These are phyloP conservation scores for Daldinia loculata DNA, from an alignment of 495 filamentous ascomycete species.

Conservation along the genomic window DNA sequence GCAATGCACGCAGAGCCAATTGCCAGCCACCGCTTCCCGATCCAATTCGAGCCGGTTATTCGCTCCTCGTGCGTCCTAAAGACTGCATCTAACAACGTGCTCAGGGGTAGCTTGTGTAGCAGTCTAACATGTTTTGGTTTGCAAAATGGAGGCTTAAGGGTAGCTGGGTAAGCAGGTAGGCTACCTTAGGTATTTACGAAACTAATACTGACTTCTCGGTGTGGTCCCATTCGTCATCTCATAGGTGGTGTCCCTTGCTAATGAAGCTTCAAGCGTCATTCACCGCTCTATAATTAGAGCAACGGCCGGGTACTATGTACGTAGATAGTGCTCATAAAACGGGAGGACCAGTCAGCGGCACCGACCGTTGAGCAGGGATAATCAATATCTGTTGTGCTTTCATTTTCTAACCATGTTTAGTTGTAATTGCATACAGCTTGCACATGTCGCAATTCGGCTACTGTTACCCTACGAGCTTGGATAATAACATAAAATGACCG, in stretches of 20 bases:
- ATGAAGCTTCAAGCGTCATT: background rate
- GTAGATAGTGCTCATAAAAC: constrained; percentile 7
- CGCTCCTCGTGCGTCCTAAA: constrained; percentile 11
- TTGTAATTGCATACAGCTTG: constrained; percentile 3
- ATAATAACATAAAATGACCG: background rate
- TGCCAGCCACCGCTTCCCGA: constrained; percentile 22
- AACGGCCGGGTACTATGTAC: constrained; percentile 15
- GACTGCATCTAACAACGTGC: constrained; percentile 16
- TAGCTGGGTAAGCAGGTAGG: background rate
- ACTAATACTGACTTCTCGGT: constrained; percentile 5
- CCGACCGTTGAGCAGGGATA: constrained; percentile 18
- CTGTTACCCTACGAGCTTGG: background rate
- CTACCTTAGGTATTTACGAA: constrained; percentile 4
- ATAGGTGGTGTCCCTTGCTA: background rate
- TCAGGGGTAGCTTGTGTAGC: constrained; percentile 3
- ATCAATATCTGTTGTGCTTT: background rate
- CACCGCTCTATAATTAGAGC: constrained; percentile 35
- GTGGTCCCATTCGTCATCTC: background rate
- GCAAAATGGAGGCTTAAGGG: constrained; percentile 7
- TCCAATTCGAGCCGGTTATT: constrained; percentile 13
- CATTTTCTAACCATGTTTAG: constrained; percentile 3
- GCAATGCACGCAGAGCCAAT: constrained; percentile 16
- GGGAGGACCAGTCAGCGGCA: constrained; percentile 10
- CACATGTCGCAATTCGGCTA: background rate
- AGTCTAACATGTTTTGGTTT: constrained; percentile 7